A percentile compares a stretch with the other conserved stretches of the same genome.
Conservation (phyloP, 371 early-diverging fungal genomes). For the Umbelopsis sp. region DNA sequence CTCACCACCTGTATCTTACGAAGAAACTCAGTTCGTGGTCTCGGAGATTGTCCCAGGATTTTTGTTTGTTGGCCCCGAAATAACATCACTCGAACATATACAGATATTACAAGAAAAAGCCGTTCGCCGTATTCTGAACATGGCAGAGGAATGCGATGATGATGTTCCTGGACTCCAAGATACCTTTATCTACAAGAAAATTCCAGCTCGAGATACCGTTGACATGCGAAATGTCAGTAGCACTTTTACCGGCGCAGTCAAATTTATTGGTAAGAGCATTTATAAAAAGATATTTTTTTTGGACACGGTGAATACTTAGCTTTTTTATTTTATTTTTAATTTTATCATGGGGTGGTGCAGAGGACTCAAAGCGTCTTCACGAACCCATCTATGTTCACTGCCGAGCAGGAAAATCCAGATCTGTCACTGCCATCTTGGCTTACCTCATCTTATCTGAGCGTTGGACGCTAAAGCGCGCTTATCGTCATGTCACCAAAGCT, state of each 20-base stretch:
- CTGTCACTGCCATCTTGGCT: slow-evolving; percentile 78
- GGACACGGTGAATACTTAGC: background rate
- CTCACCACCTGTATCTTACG: slow-evolving; percentile 40
- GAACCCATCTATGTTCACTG: slow-evolving; percentile 83
- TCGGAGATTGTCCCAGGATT: slow-evolving; percentile 65
- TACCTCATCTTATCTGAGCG: slow-evolving; percentile 69
- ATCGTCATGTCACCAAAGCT: slow-evolving; percentile 69
- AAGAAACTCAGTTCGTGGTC: slow-evolving; percentile 56
- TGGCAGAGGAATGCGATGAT: slow-evolving; percentile 70
- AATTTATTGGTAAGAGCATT: slow-evolving; percentile 58
- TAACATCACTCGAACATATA: slow-evolving; percentile 54
- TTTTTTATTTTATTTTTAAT: slow-evolving; percentile 14
- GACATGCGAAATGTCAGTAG: slow-evolving; percentile 65
- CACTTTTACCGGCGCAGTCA: slow-evolving; percentile 59
- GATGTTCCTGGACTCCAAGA: slow-evolving; percentile 37
- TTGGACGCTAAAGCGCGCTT: slow-evolving; percentile 76
- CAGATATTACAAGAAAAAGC: slow-evolving; percentile 46
- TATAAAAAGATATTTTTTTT: background rate
- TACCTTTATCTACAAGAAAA: slow-evolving; percentile 53
- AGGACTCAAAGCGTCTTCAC: slow-evolving; percentile 48
- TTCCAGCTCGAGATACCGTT: slow-evolving; percentile 62
- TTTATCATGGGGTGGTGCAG: slow-evolving; percentile 23
- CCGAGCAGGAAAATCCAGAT: slow-evolving; percentile 84
- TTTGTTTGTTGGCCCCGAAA: slow-evolving; percentile 65
- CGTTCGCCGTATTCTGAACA: slow-evolving; percentile 60